Evolutionary conservation across 2,329 filamentous ascomycete species (phyloP), one percentile per base, ranked within the genome.

Genomic region (Onygenales sp.): DNA sequence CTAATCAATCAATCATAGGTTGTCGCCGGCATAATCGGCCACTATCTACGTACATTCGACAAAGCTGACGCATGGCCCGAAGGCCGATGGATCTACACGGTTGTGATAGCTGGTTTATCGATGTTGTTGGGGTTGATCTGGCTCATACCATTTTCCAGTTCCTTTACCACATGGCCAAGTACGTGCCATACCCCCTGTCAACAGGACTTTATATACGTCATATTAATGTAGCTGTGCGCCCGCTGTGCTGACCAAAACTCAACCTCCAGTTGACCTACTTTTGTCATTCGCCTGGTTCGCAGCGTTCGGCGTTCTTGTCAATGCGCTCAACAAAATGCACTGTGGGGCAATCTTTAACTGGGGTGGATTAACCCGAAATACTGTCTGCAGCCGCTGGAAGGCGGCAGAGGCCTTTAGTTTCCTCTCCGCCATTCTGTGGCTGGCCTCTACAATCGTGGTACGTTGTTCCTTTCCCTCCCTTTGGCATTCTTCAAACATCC

Each of bases 31-130:
- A 75, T 89, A 56, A 82, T 84, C 54, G 85, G 84, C 50, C 67
- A 80, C 58, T 86, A 85, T 66, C 79, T 90, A 31, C 77, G 82
- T 64, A 59, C 69, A 2, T 72, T 73, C 49, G 56, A 72, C 21
- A 58, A 72, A 36, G 67, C 74, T 37, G 74, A 76, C 51, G 68
- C 74, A 55, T 83, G 80, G 76, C 71, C 75, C 14, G 71, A 79
- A 40, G 82, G 77, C 37, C 83, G 86, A 53, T 83, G 85, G 72
- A 88, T 91, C 70, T 91, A 88, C 74, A 81, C 85, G 45, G 80
- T 86, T 63, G 80, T 88, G 14, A 77, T 90, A 40, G 84, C 87
- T 2, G 83, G 77, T 17, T 63, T 91, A 14, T 81, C 83, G 10
- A 81, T 90, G 52, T 67, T 91, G 42, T 73, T 88, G n/a, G 75